Conservation (phyloP, 345 rosid species). For the Theobroma cacao region DNA sequence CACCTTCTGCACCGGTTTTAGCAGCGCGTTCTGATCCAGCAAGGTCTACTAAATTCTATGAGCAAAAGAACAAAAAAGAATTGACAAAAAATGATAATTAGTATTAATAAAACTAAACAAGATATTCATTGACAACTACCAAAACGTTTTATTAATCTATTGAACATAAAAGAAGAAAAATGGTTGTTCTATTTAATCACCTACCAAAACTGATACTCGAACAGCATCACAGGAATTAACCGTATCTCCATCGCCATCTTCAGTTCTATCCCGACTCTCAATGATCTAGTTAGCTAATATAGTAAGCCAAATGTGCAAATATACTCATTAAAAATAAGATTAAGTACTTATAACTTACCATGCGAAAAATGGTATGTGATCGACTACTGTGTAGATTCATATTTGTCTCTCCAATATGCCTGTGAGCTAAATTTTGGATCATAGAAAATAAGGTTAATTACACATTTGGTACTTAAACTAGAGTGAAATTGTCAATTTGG, state of each 20-base stretch:
- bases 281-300: slow-evolving; percentile 52
- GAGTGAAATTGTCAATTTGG: too few species aligned
- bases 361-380: slow-evolving; percentile 96
- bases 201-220: slow-evolving; percentile 91
- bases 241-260: slow-evolving; percentile 44
- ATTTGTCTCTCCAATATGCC: slow-evolving; percentile 96
- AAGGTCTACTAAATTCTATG: slow-evolving; percentile 90
- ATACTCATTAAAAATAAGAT: slow-evolving; percentile 2
- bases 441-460: background rate
- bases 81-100: background rate
- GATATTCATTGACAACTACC: background rate
- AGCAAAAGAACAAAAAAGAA: slow-evolving; percentile 16
- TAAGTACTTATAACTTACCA: slow-evolving; percentile 48
- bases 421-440: slow-evolving; percentile 63
- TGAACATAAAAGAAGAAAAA: background rate
- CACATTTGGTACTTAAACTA: too few species aligned
- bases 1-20: slow-evolving; percentile 99
- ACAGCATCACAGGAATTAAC: slow-evolving; percentile 80
- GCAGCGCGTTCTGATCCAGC: slow-evolving; percentile 99
- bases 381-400: slow-evolving; percentile 90
- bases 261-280: slow-evolving; percentile 86
- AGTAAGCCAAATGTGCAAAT: slow-evolving; percentile 12
- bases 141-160: background rate
- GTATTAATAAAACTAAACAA: slow-evolving; percentile 2
- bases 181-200: slow-evolving; percentile 2